Evolutionary conservation across 2,329 filamentous ascomycete species (phyloP), one percentile per base, ranked within the genome.

Genomic region (Penicillium occitanis): DNA sequence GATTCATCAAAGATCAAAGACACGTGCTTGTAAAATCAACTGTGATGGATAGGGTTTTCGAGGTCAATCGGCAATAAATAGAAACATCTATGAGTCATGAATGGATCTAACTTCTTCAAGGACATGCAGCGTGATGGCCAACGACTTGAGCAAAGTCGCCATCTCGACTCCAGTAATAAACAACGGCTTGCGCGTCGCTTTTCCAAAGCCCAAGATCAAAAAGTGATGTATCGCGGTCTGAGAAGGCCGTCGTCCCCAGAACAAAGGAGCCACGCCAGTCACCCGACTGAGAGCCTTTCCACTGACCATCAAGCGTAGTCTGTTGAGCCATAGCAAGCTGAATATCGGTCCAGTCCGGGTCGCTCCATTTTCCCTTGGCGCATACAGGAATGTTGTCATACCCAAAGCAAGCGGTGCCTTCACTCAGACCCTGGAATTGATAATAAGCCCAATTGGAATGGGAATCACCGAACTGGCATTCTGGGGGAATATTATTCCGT

Each of bases 361-460:
- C 40, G 14, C 22, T 13, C 19, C 25, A 25, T 25, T 25, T 25
- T 25, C 25, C 25, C 25, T 25, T 25, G 25, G 25, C 25, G 3
- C 3, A 25, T 25, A 25, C 25, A 25, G 25, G 25, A 25, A 25
- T 25, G 25, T 25, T 25, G 25, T 25, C 25, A 25, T 25, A 60
- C 11, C 58, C 58, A n/a, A 61, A 10, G 33, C 58, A 61, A 48
- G 58, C 58, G 33, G 58, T 61, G 19, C 58, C 58, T 44, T 61
- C 22, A 33, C 6, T 4, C 13, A 61, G 17, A 5, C 40, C 58
- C 3, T 25, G 33, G 5, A 35, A 33, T 11, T 61, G 58, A 33
- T 33, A 2, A 6, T 61, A 48, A 19, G 2, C 6, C 28, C 8
- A 61, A 6, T 33, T 22, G 22, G 22, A n/a, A 13, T 40, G 58